Conservation (phyloP, 805 yeast genomes). For the Metschnikowia reukaufii region DNA sequence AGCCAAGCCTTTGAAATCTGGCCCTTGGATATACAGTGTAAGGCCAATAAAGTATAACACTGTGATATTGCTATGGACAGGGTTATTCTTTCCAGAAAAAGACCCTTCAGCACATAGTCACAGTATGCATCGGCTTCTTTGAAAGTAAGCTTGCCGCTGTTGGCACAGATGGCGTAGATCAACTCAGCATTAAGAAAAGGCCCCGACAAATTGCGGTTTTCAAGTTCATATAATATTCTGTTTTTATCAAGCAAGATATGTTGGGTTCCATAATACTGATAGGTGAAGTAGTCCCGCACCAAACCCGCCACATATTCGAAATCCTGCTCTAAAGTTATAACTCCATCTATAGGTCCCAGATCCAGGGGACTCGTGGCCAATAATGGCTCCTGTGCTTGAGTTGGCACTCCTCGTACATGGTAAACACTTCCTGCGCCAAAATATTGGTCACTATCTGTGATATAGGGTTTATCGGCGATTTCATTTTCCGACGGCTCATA, state of each 20-base stretch:
- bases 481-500: constrained; percentile 10
- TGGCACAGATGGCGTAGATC: constrained; percentile 19
- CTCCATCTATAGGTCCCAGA: not conserved
- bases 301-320: constrained; percentile 14
- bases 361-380: not conserved
- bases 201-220: constrained; percentile 12
- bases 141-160: constrained; percentile 11
- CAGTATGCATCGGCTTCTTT: constrained; percentile 19
- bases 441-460: constrained; percentile 13
- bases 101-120: constrained; percentile 8
- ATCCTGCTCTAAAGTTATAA: constrained; percentile 16
- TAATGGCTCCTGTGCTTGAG: constrained; percentile 8
- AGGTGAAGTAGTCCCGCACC: constrained; percentile 14
- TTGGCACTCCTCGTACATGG: constrained; percentile 10
- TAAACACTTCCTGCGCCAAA: constrained; percentile 22
- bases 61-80: constrained; percentile 19
- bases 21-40: constrained; percentile 19
- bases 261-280: constrained; percentile 9
- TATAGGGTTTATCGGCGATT: constrained; percentile 5
- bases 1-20: constrained; percentile 20
- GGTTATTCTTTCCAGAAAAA: constrained; percentile 9
- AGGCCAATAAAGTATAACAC: constrained; percentile 16
- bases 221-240: constrained; percentile 13
- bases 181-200: constrained; percentile 12
- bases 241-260: constrained; percentile 14